Conservation (phyloP, 768 basidiomycete species). For the Hydnum rufescens region DNA sequence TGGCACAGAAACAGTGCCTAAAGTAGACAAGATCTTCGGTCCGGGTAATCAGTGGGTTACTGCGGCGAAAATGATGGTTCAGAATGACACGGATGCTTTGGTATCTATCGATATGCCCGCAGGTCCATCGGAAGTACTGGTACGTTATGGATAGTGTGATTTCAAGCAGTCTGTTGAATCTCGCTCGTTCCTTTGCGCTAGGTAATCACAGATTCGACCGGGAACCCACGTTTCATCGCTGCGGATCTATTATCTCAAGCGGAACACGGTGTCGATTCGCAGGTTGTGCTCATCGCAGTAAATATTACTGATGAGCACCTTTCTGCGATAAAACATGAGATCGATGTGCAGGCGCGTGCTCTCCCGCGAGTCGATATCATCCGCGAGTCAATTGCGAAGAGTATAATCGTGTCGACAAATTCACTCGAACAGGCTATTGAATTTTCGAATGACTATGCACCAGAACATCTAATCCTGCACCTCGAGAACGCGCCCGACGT, state of each 20-base stretch:
- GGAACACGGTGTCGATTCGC: constrained; percentile 95
- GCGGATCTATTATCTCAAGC: constrained; percentile 95
- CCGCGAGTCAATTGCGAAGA: constrained; percentile 72
- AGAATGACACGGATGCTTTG: constrained; percentile 91
- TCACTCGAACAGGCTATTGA: constrained; percentile 54
- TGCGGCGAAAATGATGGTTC: constrained; percentile 97
- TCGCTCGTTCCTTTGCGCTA: constrained; percentile 18
- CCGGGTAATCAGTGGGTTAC: constrained; percentile 99
- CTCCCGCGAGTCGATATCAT: constrained; percentile 81
- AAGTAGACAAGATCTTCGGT: constrained; percentile 98
- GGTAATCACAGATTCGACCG: constrained; percentile 86
- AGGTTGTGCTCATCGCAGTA: constrained; percentile 82
- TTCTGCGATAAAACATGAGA: constrained; percentile 58
- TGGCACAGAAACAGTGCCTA: constrained; percentile 84
- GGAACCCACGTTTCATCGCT: constrained; percentile 77
- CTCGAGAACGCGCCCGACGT: constrained; percentile 45
- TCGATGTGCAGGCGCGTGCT: constrained; percentile 71
- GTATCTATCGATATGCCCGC: constrained; percentile 99
- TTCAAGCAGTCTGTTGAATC: constrained; percentile 9
- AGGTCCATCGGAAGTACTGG: constrained; percentile 92
- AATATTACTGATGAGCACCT: constrained; percentile 42
- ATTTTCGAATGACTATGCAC: constrained; percentile 96
- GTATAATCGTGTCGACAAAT: constrained; percentile 60
- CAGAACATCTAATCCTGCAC: constrained; percentile 92
- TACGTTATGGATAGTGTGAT: constrained; percentile 27